phyloP scores from a whole-genome alignment of 306 rosid genomes.

The Adenanthera pavonina region DNA sequence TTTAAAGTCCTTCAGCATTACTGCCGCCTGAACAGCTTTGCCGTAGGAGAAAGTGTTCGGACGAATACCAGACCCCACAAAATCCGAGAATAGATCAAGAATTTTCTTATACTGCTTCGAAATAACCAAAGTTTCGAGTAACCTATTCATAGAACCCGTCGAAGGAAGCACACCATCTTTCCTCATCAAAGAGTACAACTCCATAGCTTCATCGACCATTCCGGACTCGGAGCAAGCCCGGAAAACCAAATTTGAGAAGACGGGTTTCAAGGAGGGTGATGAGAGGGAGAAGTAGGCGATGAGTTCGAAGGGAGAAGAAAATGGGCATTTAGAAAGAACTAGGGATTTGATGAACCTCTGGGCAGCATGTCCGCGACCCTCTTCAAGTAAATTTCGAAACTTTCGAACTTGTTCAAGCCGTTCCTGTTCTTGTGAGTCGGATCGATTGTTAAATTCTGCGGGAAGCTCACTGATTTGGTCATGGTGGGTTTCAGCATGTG shows the following conservation, averaged over 20 bases:
- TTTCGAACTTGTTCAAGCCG: slow-evolving; percentile 54
- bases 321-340: slow-evolving; percentile 45
- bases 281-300: slow-evolving; percentile 50
- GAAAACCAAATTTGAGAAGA: slow-evolving; percentile 57
- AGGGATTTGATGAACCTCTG: slow-evolving; percentile 57
- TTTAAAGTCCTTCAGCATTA: slow-evolving; percentile 57
- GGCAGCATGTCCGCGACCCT: slow-evolving; percentile 50
- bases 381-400: slow-evolving; percentile 55
- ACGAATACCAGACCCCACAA: slow-evolving; percentile 54
- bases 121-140: slow-evolving; percentile 55
- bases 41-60: slow-evolving; percentile 56
- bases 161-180: slow-evolving; percentile 60
- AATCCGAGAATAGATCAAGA: slow-evolving; percentile 53
- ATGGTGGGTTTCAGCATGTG: neutral
- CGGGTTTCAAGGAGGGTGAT: slow-evolving; percentile 50
- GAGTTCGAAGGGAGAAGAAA: slow-evolving; percentile 63
- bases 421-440: slow-evolving; percentile 28
- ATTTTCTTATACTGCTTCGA: slow-evolving; percentile 45
- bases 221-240: slow-evolving; percentile 54
- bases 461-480: neutral
- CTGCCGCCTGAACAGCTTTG: slow-evolving; percentile 68
- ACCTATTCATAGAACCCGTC: slow-evolving; percentile 44
- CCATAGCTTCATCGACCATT: slow-evolving; percentile 49
- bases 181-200: slow-evolving; percentile 54
- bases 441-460: neutral